phyloP scores from a whole-genome alignment of 805 yeast species.

The Sugiyamaella americana region DNA sequence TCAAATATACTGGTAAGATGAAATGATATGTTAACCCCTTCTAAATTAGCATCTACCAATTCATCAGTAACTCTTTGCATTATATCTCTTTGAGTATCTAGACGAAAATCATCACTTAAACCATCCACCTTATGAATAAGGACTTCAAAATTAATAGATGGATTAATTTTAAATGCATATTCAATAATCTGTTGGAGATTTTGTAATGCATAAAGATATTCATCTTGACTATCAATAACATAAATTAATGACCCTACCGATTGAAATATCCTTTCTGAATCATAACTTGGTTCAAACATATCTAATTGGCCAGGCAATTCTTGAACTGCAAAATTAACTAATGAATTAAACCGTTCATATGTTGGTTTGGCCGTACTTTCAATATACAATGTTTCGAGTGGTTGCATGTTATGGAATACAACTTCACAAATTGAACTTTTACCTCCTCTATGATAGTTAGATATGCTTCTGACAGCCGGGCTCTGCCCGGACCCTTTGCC shows the following conservation, averaged over 20 bases:
- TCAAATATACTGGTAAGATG: slow-evolving; percentile 92
- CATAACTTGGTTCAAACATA: slow-evolving; percentile 68
- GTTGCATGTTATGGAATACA: slow-evolving; percentile 94
- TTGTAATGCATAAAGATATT: slow-evolving; percentile 84
- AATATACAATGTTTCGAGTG: slow-evolving; percentile 82
- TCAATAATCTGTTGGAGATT: slow-evolving; percentile 83
- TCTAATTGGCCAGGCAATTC: slow-evolving; percentile 93
- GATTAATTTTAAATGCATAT: slow-evolving; percentile 78
- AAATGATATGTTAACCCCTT: slow-evolving; percentile 85
- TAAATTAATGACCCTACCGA: slow-evolving; percentile 88
- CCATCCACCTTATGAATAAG: slow-evolving; percentile 96
- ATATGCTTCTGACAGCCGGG: background rate
- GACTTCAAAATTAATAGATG: slow-evolving; percentile 82
- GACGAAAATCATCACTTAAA: slow-evolving; percentile 82
- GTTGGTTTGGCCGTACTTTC: slow-evolving; percentile 90
- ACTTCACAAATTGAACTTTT: slow-evolving; percentile 94
- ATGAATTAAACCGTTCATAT: slow-evolving; percentile 72
- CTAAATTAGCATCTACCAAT: slow-evolving; percentile 78
- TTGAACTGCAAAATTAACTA: slow-evolving; percentile 82
- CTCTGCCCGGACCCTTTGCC: background rate
- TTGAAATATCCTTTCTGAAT: slow-evolving; percentile 60
- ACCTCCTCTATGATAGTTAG: slow-evolving; percentile 41
- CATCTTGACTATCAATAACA: slow-evolving; percentile 94
- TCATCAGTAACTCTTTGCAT: slow-evolving; percentile 96
- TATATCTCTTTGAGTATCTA: slow-evolving; percentile 93